Conservation (phyloP, 2,329 filamentous ascomycete genomes). For the Pseudogymnoascus destructans region DNA sequence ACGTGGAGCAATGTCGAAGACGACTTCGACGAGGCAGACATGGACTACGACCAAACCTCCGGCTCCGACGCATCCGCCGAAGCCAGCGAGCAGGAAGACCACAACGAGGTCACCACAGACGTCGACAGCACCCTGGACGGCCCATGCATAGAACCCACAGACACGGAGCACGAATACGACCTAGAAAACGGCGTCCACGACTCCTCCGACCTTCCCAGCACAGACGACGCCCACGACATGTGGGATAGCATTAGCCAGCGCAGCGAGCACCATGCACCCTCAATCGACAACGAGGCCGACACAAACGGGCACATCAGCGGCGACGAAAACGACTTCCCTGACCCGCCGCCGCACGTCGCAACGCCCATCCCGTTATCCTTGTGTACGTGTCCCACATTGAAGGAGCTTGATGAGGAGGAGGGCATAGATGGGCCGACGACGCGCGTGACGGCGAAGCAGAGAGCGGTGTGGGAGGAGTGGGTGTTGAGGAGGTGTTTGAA, state of each 20-base stretch:
- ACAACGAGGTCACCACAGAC: conserved; percentile 24
- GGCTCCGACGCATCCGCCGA: conserved; percentile 25
- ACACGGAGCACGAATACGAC: neutral
- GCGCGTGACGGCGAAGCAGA: conserved; percentile 33
- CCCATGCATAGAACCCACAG: neutral
- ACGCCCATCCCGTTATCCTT: conserved; percentile 16
- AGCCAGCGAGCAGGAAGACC: conserved; percentile 8
- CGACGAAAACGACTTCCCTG: conserved; percentile 9
- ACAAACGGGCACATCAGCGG: conserved; percentile 15
- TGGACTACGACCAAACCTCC: conserved; percentile 13
- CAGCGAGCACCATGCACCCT: conserved; percentile 30
- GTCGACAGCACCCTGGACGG: conserved; percentile 11
- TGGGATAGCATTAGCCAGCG: neutral
- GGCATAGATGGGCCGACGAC: conserved; percentile 36
- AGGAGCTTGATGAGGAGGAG: conserved; percentile 23
- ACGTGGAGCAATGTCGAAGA: conserved; percentile 14
- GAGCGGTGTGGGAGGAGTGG: conserved; percentile 44
- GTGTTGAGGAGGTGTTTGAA: conserved; percentile 33
- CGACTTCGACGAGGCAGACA: conserved; percentile 20
- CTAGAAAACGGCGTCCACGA: neutral
- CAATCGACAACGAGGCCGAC: conserved; percentile 23
- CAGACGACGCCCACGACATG: neutral
- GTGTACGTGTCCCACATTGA: conserved; percentile 24
- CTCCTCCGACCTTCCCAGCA: neutral
- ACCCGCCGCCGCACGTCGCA: conserved; percentile 2